Conservation (phyloP, 192 early-diverging fungal genomes). For the Coemansia sp. region DNA sequence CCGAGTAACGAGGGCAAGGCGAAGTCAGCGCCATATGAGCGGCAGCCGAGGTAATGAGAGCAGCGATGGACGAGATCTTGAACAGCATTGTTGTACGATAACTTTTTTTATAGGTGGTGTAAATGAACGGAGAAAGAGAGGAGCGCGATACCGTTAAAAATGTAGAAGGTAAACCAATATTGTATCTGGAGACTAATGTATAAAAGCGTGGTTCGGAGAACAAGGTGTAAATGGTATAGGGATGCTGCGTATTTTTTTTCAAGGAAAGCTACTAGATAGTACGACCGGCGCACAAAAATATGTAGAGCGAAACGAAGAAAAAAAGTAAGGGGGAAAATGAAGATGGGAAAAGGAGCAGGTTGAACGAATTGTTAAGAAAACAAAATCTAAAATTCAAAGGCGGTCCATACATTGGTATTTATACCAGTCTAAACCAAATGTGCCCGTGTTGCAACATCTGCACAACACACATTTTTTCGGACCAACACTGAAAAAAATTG, state of each 20-base stretch:
- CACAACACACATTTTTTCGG: too few species aligned
- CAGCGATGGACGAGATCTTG: slow-evolving; percentile 14
- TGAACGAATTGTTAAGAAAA: slow-evolving; percentile 14
- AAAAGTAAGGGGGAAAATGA: slow-evolving; percentile 1
- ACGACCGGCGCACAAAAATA: slow-evolving; percentile 23
- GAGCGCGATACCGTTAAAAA: too few species aligned
- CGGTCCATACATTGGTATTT: background rate
- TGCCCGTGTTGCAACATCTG: background rate
- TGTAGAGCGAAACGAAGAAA: background rate
- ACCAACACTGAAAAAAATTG: too few species aligned
- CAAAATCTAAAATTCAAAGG: background rate
- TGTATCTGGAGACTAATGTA: too few species aligned
- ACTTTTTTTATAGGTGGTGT: background rate
- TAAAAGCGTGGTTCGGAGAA: background rate
- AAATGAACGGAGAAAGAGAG: background rate
- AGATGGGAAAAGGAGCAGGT: background rate
- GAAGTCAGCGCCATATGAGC: slow-evolving; percentile 45
- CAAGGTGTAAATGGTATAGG: background rate
- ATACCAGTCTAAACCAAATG: background rate
- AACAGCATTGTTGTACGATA: slow-evolving; percentile 7
- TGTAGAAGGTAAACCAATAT: too few species aligned
- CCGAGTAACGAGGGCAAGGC: slow-evolving; percentile 42
- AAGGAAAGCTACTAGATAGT: background rate
- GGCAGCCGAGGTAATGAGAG: slow-evolving; percentile 34
- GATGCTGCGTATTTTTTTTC: background rate